phyloP scores from a whole-genome alignment of 192 early-diverging fungal species.

The Phlyctochytrium planicorne region DNA sequence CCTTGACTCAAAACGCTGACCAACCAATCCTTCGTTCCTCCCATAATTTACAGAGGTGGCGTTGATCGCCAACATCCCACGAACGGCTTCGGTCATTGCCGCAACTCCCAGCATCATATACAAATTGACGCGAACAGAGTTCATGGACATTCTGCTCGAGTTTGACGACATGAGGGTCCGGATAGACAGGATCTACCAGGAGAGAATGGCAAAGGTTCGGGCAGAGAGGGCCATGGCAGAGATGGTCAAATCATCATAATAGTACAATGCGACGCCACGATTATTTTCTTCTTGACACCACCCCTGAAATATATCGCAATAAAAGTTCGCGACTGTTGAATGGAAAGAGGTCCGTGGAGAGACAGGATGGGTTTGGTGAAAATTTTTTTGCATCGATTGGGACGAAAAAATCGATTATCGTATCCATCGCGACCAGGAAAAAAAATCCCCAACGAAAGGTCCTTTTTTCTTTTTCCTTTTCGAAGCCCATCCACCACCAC shows the following conservation, averaged over 20 bases:
- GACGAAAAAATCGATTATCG: too few species aligned
- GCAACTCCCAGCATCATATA: constrained; percentile 14
- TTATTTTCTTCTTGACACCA: too few species aligned
- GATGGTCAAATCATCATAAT: neutral
- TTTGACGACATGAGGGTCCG: constrained; percentile 26
- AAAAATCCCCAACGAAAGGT: too few species aligned
- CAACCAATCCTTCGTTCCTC: neutral
- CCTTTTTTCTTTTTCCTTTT: too few species aligned
- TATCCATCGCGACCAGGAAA: too few species aligned
- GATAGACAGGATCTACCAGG: constrained; percentile 23
- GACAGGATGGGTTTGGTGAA: too few species aligned
- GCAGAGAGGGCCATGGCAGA: constrained; percentile 10
- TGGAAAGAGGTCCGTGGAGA: too few species aligned
- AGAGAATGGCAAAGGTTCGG: constrained; percentile 23
- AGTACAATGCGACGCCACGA: too few species aligned
- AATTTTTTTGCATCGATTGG: too few species aligned
- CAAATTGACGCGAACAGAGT: constrained; percentile 10
- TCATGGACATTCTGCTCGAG: constrained; percentile 19
- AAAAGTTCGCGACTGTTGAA: too few species aligned
- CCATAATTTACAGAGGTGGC: constrained; percentile 20
- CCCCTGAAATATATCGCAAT: too few species aligned
- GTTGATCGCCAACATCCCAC: constrained; percentile 24
- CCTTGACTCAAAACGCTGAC: neutral
- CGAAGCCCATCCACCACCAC: too few species aligned
- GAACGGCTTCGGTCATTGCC: constrained; percentile 20